Conservation (phyloP, 148 eudicot species). For the Camellia lanceoleosa region DNA sequence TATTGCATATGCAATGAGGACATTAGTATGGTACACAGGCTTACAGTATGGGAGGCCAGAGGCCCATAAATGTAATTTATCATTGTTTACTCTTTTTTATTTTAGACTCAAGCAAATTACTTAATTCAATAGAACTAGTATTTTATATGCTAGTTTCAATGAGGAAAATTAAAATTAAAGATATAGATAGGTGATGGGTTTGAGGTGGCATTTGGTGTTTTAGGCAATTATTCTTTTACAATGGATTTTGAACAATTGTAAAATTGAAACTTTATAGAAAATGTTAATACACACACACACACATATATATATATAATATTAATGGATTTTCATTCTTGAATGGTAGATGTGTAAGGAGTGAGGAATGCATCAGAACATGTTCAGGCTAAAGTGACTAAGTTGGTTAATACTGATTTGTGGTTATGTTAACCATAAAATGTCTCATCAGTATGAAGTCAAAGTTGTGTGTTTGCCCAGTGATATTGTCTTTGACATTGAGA, state of each 20-base stretch:
- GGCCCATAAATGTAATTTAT: neutral
- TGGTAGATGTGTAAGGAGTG: neutral
- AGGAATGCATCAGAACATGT: neutral
- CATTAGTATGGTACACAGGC: neutral
- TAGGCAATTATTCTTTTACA: neutral
- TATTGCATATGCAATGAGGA: neutral
- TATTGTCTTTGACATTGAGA: neutral
- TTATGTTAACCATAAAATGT: neutral
- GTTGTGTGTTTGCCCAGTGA: slow-evolving; percentile 1
- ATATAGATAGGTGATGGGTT: neutral
- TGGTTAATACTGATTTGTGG: neutral
- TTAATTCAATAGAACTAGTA: neutral
- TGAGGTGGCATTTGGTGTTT: slow-evolving; percentile 3
- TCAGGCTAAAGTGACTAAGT: too few relatives aligned
- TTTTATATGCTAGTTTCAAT: neutral
- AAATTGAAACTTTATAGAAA: neutral
- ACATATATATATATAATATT: too few relatives aligned
- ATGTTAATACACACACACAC: neutral
- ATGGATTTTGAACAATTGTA: neutral
- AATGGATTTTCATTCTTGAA: neutral
- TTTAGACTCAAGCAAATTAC: neutral
- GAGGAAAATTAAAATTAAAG: neutral
- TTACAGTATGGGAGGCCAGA: neutral
- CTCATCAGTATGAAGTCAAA: neutral
- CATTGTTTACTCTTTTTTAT: neutral